phyloP scores from a whole-genome alignment of 306 rosid genomes.

The Cucumis melo region DNA sequence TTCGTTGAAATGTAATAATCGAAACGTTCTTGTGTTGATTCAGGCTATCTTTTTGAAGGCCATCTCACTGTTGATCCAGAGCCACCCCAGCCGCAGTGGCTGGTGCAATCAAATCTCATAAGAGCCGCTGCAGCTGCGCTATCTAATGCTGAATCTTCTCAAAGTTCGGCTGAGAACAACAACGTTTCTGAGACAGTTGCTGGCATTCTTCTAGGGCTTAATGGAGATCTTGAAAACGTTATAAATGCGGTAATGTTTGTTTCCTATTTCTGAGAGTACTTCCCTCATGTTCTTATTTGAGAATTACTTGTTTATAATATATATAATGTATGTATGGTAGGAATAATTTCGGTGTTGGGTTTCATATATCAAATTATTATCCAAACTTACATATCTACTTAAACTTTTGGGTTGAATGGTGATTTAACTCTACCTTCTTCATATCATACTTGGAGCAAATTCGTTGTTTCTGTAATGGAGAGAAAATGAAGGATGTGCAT shows the following conservation, averaged over 20 bases:
- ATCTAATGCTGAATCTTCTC: slow-evolving; percentile 52
- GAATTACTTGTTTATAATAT: not conserved
- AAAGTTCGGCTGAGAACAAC: slow-evolving; percentile 20
- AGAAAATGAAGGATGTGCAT: not conserved
- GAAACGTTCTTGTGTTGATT: slow-evolving; percentile 1
- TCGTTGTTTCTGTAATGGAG: not conserved
- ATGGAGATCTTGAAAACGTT: slow-evolving; percentile 46
- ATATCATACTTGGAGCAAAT: not conserved
- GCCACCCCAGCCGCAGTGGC: slow-evolving; percentile 88
- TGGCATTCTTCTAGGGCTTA: slow-evolving; percentile 48
- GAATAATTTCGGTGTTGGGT: not conserved
- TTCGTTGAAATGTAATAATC: not conserved
- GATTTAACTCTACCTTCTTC: not conserved
- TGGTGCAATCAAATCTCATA: slow-evolving; percentile 68
- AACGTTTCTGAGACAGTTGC: slow-evolving; percentile 25
- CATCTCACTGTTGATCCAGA: slow-evolving; percentile 87
- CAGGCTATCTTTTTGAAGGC: slow-evolving; percentile 93
- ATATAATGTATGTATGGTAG: not conserved
- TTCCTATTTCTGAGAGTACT: not conserved
- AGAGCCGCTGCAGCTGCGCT: slow-evolving; percentile 52
- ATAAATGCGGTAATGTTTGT: slow-evolving; percentile 41
- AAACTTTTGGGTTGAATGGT: not conserved
- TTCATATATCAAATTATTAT: not conserved
- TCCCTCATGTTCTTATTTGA: not conserved
- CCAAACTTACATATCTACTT: not conserved